Percentiles rank a stretch among this genome's conserved stretches.
These are phyloP conservation scores for Dioszegia hungarica DNA, from an alignment of 768 basidiomycete species.

Conservation along the genomic window DNA sequence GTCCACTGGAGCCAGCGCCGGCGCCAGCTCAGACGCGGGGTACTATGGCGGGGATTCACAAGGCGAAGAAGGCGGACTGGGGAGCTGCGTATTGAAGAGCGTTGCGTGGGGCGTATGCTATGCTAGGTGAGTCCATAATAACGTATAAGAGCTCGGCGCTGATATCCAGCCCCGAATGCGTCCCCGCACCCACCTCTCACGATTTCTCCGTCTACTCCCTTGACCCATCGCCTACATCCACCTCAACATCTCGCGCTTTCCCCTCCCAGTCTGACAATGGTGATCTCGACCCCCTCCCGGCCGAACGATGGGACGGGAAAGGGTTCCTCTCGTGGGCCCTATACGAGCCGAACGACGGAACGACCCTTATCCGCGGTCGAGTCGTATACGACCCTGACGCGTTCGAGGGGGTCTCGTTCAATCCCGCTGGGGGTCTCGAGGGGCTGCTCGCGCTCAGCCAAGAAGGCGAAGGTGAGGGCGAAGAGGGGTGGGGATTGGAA, in stretches of 20 bases:
- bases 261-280: constrained; percentile 5
- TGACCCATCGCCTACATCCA: constrained; percentile 26
- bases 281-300: background rate
- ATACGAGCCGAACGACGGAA: constrained; percentile 21
- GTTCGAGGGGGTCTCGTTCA: constrained; percentile 15
- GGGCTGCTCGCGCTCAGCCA: constrained; percentile 36
- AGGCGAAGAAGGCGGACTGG: constrained; percentile 9
- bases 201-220: constrained; percentile 44
- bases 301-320: constrained; percentile 31
- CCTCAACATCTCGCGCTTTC: constrained; percentile 8
- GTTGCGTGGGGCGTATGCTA: constrained; percentile 37
- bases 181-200: constrained; percentile 24
- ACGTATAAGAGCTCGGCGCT: background rate
- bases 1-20: no score
- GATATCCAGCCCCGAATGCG: constrained; percentile 35
- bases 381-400: constrained; percentile 18
- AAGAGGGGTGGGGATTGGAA: constrained; percentile 43
- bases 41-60: no score
- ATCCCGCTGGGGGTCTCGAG: constrained; percentile 32
- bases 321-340: constrained; percentile 42
- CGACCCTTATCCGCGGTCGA: constrained; percentile 31
- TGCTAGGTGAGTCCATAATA: constrained; percentile 27
- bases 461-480: constrained; percentile 22
- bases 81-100: constrained; percentile 34
- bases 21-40: no score